These are phyloP conservation scores for Ilex aquifolium DNA, from an alignment of 257 asterid genomes.

Conservation along the genomic window DNA sequence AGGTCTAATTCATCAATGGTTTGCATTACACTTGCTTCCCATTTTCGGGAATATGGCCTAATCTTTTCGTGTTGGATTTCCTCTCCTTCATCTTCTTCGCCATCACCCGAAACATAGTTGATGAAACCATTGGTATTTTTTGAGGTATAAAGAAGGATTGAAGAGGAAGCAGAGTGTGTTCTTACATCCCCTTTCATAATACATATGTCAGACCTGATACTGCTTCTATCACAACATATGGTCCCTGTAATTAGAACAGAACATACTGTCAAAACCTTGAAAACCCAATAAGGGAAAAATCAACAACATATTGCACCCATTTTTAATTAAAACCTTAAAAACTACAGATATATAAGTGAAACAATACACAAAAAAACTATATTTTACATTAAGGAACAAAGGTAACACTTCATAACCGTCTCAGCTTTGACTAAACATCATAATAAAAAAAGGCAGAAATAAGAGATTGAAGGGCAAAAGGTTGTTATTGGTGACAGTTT, in stretches of 20 bases:
- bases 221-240: conserved; percentile 75
- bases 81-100: conserved; percentile 8
- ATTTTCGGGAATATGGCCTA: conserved; percentile 79
- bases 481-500: too few species aligned
- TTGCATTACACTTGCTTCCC: conserved; percentile 67
- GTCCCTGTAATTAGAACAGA: conserved; percentile 41
- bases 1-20: conserved; percentile 57
- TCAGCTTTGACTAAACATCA: not conserved
- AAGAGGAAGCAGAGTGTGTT: conserved; percentile 48
- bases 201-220: conserved; percentile 64
- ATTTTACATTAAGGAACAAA: not conserved
- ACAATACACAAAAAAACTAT: too few species aligned
- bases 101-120: too few species aligned
- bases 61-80: conserved; percentile 49
- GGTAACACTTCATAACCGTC: not conserved
- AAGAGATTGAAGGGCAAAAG: too few species aligned
- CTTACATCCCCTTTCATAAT: conserved; percentile 88
- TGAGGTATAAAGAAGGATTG: conserved; percentile 45
- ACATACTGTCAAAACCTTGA: too few species aligned
- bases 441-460: too few species aligned
- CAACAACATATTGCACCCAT: not conserved
- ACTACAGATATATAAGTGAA: not conserved
- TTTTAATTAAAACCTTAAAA: not conserved
- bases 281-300: conserved; percentile 7
- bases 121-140: conserved; percentile 3